Evolutionary conservation across 78 protist species (phyloP), one percentile per base, ranked within the genome.

Genomic region (Bodo saltans): DNA sequence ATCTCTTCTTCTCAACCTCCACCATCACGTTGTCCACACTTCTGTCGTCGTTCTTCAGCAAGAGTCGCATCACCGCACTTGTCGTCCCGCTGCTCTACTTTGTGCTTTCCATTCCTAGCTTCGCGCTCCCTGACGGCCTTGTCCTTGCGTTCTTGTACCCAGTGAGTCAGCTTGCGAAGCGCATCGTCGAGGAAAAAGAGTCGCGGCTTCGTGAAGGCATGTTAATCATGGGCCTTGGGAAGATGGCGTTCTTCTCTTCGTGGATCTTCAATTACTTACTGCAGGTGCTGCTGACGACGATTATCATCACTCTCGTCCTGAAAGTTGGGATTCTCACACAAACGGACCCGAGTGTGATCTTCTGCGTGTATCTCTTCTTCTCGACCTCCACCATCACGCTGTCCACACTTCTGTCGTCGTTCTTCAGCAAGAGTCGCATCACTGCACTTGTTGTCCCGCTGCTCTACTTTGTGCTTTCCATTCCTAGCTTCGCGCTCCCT

Each of bases 201-300:
- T 27, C 71, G 28, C 78, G 87, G 37, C 72, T 81, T 26, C 82
- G 94, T 32, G 83, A 83, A 41, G 88, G 78, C 33, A 91, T 91
- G 94, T 70, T 60, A 28, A 70, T 88, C 83, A 87, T 87, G 91
- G 81, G 81, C 29, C 40, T 76, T 1, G 12, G 8, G 21, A 76
- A 4, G 69, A 4, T 26, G 67, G 35, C 81, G 34, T 67, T 76
- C 35, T 67, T 34, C 69, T 3, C 35, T 25, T 76, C 81, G 35
- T 76, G 81, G 81, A 30, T 29, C 67, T 23, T 33, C 69, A 76
- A 47, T 27, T 76, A 76, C 81, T 1, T 1, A 29, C 32, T 60
- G 40, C 67, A 42, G n/a, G 25, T 27, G 33, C 8, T 38, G 25
- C 11, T 60, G 33, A 30, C 81, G 39, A 2, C 42, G 27, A 8